A percentile compares a stretch with the other conserved stretches of the same genome.
These are phyloP conservation scores for Psilocybe azurescens DNA, from an alignment of 768 basidiomycete species.

Conservation along the genomic window DNA sequence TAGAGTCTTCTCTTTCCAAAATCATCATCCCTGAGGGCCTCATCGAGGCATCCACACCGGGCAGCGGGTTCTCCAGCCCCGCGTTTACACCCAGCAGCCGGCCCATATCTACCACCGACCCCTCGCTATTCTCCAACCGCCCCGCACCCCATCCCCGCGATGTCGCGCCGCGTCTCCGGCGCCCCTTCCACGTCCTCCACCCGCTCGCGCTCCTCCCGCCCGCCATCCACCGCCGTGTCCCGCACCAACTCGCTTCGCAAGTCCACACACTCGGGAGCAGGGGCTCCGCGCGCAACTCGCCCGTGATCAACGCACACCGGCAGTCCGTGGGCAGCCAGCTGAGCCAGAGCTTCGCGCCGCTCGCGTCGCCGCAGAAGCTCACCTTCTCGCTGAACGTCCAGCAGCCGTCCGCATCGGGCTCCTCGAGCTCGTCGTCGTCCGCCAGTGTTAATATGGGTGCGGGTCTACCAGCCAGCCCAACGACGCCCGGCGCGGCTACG, in stretches of 20 bases:
- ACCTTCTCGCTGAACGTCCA: slow-evolving; percentile 14
- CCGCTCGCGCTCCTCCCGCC: slow-evolving; percentile 36
- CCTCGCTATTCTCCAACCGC: slow-evolving; percentile 42
- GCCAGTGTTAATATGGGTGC: background rate
- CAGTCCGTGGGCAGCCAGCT: slow-evolving; percentile 22
- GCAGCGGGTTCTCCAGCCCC: slow-evolving; percentile 16
- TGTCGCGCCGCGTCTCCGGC: slow-evolving; percentile 50
- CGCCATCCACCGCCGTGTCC: slow-evolving; percentile 28
- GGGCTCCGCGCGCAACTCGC: slow-evolving; percentile 18
- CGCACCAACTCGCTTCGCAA: slow-evolving; percentile 27
- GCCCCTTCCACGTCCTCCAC: slow-evolving; percentile 32
- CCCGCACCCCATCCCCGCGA: slow-evolving; percentile 69
- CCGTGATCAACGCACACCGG: slow-evolving; percentile 23
- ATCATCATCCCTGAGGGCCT: slow-evolving; percentile 21
- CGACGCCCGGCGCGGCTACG: slow-evolving; percentile 10
- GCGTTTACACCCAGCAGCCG: slow-evolving; percentile 20
- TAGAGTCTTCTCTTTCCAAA: slow-evolving; percentile 10
- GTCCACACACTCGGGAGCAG: slow-evolving; percentile 2
- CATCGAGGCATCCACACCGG: background rate
- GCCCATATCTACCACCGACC: slow-evolving; percentile 13
- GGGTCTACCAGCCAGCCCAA: background rate
- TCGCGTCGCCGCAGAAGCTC: slow-evolving; percentile 17
- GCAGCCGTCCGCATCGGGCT: background rate
- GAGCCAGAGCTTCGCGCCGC: slow-evolving; percentile 17
- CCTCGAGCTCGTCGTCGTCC: background rate